A percentile compares a stretch with the other conserved stretches of the same genome.
Evolutionary conservation across 2,329 filamentous ascomycete genomes (phyloP).

Genomic region (Knoxdaviesia capensis): DNA sequence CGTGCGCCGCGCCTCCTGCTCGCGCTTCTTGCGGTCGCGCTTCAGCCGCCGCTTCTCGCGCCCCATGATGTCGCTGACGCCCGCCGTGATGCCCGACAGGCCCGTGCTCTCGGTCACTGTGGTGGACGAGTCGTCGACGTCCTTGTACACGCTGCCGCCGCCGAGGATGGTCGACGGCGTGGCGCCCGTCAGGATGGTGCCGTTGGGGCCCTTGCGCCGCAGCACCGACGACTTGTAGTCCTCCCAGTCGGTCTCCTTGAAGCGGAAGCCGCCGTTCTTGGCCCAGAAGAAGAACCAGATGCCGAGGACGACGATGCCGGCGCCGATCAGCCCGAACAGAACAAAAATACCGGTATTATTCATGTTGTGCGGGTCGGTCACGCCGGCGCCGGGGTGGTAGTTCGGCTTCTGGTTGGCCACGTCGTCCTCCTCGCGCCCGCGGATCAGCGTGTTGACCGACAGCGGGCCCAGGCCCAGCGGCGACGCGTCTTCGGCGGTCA

Average conservation of each 20-base stretch:
- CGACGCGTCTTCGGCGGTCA: conserved; percentile 1
- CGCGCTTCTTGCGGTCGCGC: conserved; percentile 23
- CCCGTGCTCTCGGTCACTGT: conserved; percentile 22
- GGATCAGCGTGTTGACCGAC: conserved; percentile 20
- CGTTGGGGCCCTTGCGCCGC: conserved; percentile 73
- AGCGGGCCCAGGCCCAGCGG: conserved; percentile 15
- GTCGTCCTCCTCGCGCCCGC: conserved; percentile 18
- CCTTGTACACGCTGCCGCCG: conserved; percentile 69
- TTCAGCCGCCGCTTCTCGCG: conserved; percentile 36
- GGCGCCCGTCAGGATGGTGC: conserved; percentile 63
- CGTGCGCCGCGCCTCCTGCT: conserved; percentile 12
- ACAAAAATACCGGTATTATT: conserved; percentile 59
- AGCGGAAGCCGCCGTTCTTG: conserved; percentile 85
- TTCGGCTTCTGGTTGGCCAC: conserved; percentile 5
- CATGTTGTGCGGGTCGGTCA: conserved; percentile 33
- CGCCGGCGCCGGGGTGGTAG: conserved; percentile 22
- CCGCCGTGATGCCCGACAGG: conserved; percentile 35
- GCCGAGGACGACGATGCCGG: conserved; percentile 48
- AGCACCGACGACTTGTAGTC: conserved; percentile 95
- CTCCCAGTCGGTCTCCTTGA: conserved; percentile 77
- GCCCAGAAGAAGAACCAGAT: conserved; percentile 99
- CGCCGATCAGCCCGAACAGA: conserved; percentile 68
- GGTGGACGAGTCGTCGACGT: conserved; percentile 33
- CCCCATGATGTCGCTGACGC: conserved; percentile 32
- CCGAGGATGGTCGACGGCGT: conserved; percentile 69